Base-by-base conservation (phyloP, 2,329 filamentous ascomycete species). In the Fusarium solani-melongenae region DNA sequence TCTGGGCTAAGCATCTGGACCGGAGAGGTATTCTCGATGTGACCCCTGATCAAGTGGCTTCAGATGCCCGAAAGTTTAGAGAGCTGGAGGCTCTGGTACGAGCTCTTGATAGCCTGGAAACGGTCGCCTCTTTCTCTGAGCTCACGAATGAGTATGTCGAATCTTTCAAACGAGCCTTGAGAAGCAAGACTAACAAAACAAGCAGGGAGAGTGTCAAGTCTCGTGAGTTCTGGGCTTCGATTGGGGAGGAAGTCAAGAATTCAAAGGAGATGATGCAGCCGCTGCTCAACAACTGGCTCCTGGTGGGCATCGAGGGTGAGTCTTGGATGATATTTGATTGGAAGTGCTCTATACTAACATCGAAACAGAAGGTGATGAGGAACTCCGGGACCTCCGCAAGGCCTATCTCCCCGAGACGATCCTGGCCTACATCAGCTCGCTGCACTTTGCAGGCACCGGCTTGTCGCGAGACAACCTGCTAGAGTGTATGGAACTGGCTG, bases 361-460 rank as follows among this genome's bases (percentile, higher is more conserved):
- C 6, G 7, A 14, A 59, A 53, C 66, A 88, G 87, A 86, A 61
- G 92, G 92, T 77, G 88, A 90, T 67, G 80, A 85, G 17, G 90
- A 93, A 63, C 88, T 94, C 56, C 83, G 83, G 56, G 83, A 87
- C 27, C 89, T 98, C 60, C 91, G 95, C 73, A 88, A 91, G 63
- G 89, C 90, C 0, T 98, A 97, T 82, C 87, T 99, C 4, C 95
- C 96, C 2, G 95, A 98, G 80, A 89, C 94, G 20, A 86, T 98
- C 46, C 88, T 99, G 58, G 94, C 93, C 4, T 98, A 96, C 81
- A 90, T 96, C 79, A 92, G 90, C 77, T 92, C 93, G 2, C 85
- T 98, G 58, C 93, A 97, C 80, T 93, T 93, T 78, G 92, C 93
- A 0, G 94, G 94, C 5, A 91, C 91, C 55, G 88, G 90, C 57